Conservation (phyloP, 306 rosid genomes). For the Herpetospermum pedunculosum region DNA sequence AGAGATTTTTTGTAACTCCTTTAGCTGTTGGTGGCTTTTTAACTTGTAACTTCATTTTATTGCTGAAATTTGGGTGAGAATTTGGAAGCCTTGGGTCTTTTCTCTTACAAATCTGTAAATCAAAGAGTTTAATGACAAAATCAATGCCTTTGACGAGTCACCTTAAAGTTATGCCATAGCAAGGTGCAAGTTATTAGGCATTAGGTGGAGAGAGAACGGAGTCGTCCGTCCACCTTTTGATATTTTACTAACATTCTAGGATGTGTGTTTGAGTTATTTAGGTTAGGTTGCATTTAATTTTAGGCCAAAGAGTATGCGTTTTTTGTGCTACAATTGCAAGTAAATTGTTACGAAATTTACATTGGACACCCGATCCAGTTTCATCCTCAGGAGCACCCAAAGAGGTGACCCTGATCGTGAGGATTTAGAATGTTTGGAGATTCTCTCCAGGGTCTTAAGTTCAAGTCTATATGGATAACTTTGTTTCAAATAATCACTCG, state of each 20-base stretch:
- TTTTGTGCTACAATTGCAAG: not conserved
- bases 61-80: not conserved
- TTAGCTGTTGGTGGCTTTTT: not conserved
- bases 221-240: not conserved
- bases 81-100: not conserved
- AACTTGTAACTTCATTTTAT: not conserved
- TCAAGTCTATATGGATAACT: not conserved
- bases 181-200: not conserved
- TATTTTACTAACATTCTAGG: not conserved
- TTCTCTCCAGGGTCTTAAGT: not conserved
- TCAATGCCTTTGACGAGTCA: not conserved
- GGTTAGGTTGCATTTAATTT: not conserved
- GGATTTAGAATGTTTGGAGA: not conserved
- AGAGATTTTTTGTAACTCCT: not conserved
- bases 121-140: not conserved
- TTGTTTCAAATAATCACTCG: slow-evolving; percentile 1
- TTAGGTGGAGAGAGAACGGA: not conserved
- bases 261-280: not conserved
- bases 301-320: not conserved
- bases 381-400: not conserved
- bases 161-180: not conserved
- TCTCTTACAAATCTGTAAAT: not conserved
- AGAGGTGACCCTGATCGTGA: not conserved
- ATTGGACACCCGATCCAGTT: not conserved
- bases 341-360: not conserved